phyloP scores from a whole-genome alignment of 345 rosid genomes.

The Sisymbrium irio region DNA sequence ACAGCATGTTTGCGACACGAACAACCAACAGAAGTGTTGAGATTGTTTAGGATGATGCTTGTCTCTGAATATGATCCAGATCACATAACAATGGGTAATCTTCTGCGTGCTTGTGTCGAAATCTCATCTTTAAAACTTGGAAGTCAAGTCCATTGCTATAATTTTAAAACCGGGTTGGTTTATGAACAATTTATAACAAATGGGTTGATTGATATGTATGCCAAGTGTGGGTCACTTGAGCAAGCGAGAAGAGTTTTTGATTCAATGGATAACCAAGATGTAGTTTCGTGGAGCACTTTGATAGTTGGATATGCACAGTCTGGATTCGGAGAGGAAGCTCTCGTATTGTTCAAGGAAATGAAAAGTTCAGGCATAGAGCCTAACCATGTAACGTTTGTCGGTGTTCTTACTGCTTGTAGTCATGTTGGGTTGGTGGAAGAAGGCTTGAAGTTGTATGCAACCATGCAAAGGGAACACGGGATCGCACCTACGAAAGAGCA shows the following conservation, averaged over 20 bases:
- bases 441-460: slow-evolving; percentile 55
- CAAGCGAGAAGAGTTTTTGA: slow-evolving; percentile 50
- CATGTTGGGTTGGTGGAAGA: slow-evolving; percentile 69
- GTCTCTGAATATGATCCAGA: slow-evolving; percentile 49
- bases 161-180: slow-evolving; percentile 47
- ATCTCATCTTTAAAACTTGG: slow-evolving; percentile 66
- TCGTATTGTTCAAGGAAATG: slow-evolving; percentile 55
- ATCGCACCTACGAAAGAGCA: slow-evolving; percentile 59
- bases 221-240: slow-evolving; percentile 65
- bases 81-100: slow-evolving; percentile 46
- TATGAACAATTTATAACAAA: slow-evolving; percentile 49
- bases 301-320: slow-evolving; percentile 75
- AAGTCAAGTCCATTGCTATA: slow-evolving; percentile 56
- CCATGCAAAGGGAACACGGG: slow-evolving; percentile 50
- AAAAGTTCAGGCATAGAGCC: slow-evolving; percentile 45
- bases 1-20: slow-evolving; percentile 59
- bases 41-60: slow-evolving; percentile 54
- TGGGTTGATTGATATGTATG: slow-evolving; percentile 68
- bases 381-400: slow-evolving; percentile 56
- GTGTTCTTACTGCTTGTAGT: slow-evolving; percentile 71
- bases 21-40: slow-evolving; percentile 50
- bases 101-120: slow-evolving; percentile 59
- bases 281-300: slow-evolving; percentile 74
- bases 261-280: slow-evolving; percentile 48
- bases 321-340: slow-evolving; percentile 70